Evolutionary conservation across 495 filamentous ascomycete species (phyloP).

Genomic region (Lophiotrema nucula): DNA sequence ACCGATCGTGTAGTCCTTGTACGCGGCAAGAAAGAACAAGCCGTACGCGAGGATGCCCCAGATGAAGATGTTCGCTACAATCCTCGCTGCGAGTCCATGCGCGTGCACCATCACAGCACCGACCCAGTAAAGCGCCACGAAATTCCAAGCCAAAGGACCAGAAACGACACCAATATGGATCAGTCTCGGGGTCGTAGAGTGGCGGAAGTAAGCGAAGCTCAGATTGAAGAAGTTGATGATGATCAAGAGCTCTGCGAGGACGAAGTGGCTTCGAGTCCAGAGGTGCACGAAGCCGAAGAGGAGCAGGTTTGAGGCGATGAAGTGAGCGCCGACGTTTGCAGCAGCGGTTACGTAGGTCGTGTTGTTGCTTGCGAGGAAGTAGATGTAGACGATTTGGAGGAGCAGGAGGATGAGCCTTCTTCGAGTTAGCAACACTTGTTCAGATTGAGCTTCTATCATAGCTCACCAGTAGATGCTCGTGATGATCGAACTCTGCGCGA

Average conservation of each 20-base stretch:
- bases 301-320: conserved; percentile 81
- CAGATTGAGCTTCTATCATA: too few relatives aligned
- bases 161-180: conserved; percentile 73
- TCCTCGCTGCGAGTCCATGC: conserved; percentile 61
- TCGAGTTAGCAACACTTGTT: conserved; percentile 2
- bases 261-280: conserved; percentile 73
- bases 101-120: conserved; percentile 71
- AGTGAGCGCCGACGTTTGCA: conserved; percentile 75
- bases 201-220: conserved; percentile 72
- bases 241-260: conserved; percentile 68
- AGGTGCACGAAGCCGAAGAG: conserved; percentile 76
- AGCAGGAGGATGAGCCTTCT: conserved; percentile 70
- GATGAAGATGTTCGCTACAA: conserved; percentile 81
- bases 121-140: conserved; percentile 82
- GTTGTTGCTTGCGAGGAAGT: conserved; percentile 69
- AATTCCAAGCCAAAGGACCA: conserved; percentile 78
- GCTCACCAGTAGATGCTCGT: conserved; percentile 80
- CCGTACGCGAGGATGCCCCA: conserved; percentile 79
- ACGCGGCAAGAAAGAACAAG: conserved; percentile 63
- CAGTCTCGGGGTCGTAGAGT: conserved; percentile 60
- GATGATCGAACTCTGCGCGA: conserved; percentile 69
- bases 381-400: conserved; percentile 71
- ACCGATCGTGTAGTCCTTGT: conserved; percentile 81
- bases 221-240: conserved; percentile 81
- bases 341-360: conserved; percentile 61